Base-by-base conservation (phyloP, 1,139 yeast species). In the Blastobotrys persicus region DNA sequence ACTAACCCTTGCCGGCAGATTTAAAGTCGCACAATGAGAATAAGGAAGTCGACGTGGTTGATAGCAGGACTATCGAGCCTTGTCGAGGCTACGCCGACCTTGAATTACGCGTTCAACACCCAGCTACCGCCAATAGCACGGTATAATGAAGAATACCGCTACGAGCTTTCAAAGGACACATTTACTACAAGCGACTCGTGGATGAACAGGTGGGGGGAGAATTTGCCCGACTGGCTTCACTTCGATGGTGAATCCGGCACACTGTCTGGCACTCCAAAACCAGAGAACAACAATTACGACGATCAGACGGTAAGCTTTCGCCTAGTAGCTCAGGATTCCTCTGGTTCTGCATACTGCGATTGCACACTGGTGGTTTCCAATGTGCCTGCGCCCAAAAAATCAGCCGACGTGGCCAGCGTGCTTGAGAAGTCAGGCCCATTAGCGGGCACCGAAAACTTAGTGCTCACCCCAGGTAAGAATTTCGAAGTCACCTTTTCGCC, bases 61-160 rank as follows among this genome's bases (percentile, higher is more conserved):
- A 18, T 40, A 9, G 40, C 40, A 13, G 18, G 33, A 12, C 39
- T 38, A n/a, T 37, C 43, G 9, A 17, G 37, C 6, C 17, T 39
- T 9, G 28, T 18, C n/a, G 37, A 19, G 26, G 47, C 43, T 3
- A 31, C 47, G 11, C 83, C 83, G 1, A 77, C 78, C 55, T 76
- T 81, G 52, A 89, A 91, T 41, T 91, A 85, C 72, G 94, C 97
- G 5, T 79, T 92, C 62, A 70, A 78, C 56, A 81, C 83, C 62
- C 98, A 92, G 68, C 75, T 82, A 34, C 98, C 98, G 14, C 85
- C 89, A 33, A 87, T 92, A 11, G 97, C 96, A 3, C 76, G 95
- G 51, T 78, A 80, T 14, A 79, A 80, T 55, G 72, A 79, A 56
- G 61, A 66, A 1, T 92, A 85, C 69, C 57, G 71, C n/a, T 92